Percentiles rank a stretch among this genome's conserved stretches.
phyloP scores from a whole-genome alignment of 805 yeast genomes.

The Kluyveromyces lactis region DNA sequence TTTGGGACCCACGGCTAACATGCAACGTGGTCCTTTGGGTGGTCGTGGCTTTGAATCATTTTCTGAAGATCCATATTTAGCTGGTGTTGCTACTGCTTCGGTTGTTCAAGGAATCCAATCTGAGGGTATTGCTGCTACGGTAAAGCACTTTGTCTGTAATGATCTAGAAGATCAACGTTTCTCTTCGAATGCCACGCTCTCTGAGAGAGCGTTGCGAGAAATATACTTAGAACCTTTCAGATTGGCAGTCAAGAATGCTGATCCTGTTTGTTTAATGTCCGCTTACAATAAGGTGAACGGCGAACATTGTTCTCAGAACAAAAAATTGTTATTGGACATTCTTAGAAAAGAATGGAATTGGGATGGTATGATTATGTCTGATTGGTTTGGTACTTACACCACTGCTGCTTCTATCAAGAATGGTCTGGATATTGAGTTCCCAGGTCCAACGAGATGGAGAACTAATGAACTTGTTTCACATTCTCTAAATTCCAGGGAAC shows the following conservation, averaged over 20 bases:
- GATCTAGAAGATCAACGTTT: conserved; percentile 52
- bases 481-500: conserved; percentile 34
- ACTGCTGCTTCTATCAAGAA: conserved; percentile 38
- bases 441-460: too few relatives aligned
- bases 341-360: conserved; percentile 50
- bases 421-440: conserved; percentile 57
- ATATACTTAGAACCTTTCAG: too few relatives aligned
- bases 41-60: too few relatives aligned
- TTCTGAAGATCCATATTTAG: too few relatives aligned
- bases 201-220: conserved; percentile 58
- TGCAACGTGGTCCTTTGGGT: too few relatives aligned
- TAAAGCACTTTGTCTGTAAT: conserved; percentile 57
- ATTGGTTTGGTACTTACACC: conserved; percentile 55
- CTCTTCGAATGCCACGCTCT: conserved; percentile 39
- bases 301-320: conserved; percentile 42
- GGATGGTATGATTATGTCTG: conserved; percentile 51
- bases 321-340: conserved; percentile 35
- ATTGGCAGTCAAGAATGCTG: conserved; percentile 42
- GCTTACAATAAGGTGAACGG: conserved; percentile 57
- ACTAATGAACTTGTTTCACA: conserved; percentile 31
- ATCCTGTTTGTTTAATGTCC: conserved; percentile 53
- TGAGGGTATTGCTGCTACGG: conserved; percentile 42
- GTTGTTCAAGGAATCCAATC: conserved; percentile 48
- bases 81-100: conserved; percentile 38
- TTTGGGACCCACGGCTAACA: too few relatives aligned